Conservation (phyloP, 2,329 filamentous ascomycete genomes). For the Cladosporium sp. region DNA sequence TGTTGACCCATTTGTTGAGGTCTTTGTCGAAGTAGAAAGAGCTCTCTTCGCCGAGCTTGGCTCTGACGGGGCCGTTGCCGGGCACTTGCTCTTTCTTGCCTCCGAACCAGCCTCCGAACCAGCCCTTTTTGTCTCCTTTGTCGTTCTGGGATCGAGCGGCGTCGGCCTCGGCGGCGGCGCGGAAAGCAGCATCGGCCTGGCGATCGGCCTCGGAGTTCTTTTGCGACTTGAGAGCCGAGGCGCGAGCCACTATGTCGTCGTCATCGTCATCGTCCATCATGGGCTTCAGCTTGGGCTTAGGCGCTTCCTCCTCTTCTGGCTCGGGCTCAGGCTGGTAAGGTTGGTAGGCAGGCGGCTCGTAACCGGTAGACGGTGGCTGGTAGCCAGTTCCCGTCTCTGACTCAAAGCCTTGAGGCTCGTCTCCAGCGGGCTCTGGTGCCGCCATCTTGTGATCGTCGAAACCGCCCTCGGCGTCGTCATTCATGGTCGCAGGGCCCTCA, state of each 20-base stretch:
- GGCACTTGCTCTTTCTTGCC: conserved; percentile 56
- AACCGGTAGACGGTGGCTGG: conserved; percentile 51
- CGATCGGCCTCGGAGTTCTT: conserved; percentile 47
- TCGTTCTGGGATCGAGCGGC: conserved; percentile 52
- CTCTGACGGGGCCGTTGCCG: conserved; percentile 65
- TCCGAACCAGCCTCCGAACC: conserved; percentile 76
- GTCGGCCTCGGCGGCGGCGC: conserved; percentile 69
- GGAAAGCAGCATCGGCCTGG: conserved; percentile 79
- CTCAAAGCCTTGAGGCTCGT: conserved; percentile 3
- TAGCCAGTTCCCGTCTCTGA: conserved; percentile 33
- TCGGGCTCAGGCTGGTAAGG: conserved; percentile 47
- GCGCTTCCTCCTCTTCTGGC: conserved; percentile 41
- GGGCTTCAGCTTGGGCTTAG: conserved; percentile 61
- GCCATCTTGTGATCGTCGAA: background rate
- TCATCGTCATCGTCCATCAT: conserved; percentile 79
- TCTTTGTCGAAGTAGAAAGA: conserved; percentile 92
- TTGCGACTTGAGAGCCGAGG: conserved; percentile 41
- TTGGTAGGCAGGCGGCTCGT: conserved; percentile 47
- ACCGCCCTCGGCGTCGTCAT: conserved; percentile 8
- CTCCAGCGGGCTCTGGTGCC: background rate
- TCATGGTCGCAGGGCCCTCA: background rate
- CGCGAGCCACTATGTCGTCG: conserved; percentile 39
- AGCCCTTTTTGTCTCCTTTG: conserved; percentile 56
- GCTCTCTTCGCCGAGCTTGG: conserved; percentile 89
- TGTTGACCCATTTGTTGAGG: conserved; percentile 98